Conservation (phyloP, 2,329 filamentous ascomycete species). For the Cercospora janseana region DNA sequence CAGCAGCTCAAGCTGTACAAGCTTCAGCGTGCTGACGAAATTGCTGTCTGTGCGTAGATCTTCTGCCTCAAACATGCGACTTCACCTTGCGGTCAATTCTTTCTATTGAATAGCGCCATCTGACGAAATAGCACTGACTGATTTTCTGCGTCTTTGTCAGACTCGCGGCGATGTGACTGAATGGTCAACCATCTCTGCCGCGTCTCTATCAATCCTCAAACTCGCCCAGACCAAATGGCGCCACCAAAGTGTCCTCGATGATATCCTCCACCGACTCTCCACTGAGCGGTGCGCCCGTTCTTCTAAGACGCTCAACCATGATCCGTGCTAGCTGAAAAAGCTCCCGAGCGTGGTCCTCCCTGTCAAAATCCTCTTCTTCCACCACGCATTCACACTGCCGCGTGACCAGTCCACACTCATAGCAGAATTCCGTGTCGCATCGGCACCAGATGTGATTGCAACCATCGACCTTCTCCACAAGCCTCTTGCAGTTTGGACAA, state of each 20-base stretch:
- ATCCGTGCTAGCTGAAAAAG: neutral
- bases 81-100: neutral
- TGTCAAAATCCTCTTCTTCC: conserved; percentile 11
- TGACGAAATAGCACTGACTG: too few species aligned
- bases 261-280: conserved; percentile 15
- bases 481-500: conserved; percentile 17
- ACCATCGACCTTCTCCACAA: conserved; percentile 20
- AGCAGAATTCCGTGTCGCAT: conserved; percentile 18
- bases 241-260: conserved; percentile 18
- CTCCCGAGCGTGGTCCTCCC: conserved; percentile 1
- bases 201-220: conserved; percentile 5
- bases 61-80: neutral
- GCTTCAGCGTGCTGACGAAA: neutral
- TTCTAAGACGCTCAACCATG: neutral
- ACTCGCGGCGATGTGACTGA: neutral
- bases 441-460: conserved; percentile 22
- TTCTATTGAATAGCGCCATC: neutral
- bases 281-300: conserved; percentile 1
- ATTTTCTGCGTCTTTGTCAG: too few species aligned
- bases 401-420: conserved; percentile 13
- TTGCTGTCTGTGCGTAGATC: neutral
- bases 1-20: conserved; percentile 3
- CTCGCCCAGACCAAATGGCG: conserved; percentile 7
- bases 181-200: neutral
- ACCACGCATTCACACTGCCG: conserved; percentile 11